phyloP scores from a whole-genome alignment of 495 filamentous ascomycete genomes.

The Aspergillus hancockii region DNA sequence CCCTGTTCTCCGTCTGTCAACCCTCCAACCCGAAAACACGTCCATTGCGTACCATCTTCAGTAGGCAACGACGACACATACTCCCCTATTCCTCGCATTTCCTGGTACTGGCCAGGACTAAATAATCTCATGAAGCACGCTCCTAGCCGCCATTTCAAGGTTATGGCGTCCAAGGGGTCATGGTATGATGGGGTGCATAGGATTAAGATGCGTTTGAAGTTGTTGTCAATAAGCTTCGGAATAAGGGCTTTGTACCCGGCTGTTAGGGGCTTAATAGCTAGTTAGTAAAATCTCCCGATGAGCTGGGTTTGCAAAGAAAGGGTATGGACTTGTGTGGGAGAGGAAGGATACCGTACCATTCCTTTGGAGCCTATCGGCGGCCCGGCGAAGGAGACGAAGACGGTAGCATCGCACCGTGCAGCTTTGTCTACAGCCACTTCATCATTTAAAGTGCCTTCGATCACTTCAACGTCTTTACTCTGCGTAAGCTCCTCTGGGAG shows the following conservation, averaged over 20 bases:
- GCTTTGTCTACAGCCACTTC: conserved; percentile 7
- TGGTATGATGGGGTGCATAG: conserved; percentile 16
- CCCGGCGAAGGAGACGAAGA: conserved; percentile 21
- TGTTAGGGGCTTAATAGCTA: conserved; percentile 10
- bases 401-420: conserved; percentile 11
- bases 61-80: conserved; percentile 1
- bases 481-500: too few relatives aligned
- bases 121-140: conserved; percentile 16
- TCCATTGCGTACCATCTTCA: conserved; percentile 8
- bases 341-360: conserved; percentile 6
- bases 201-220: conserved; percentile 13
- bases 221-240: conserved; percentile 7
- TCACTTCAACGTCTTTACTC: too few relatives aligned
- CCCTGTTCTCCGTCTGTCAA: conserved; percentile 7
- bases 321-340: too few relatives aligned
- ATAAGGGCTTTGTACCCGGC: conserved; percentile 9
- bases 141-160: conserved; percentile 14
- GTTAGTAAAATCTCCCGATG: too few relatives aligned
- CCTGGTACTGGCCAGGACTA: conserved; percentile 9
- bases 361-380: conserved; percentile 9
- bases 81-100: conserved; percentile 14
- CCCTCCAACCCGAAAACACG: conserved; percentile 16
- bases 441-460: too few relatives aligned
- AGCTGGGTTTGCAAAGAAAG: too few relatives aligned
- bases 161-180: conserved; percentile 1